These are phyloP conservation scores for Gastrolobium bilobum DNA, from an alignment of 306 rosid genomes.

Conservation along the genomic window DNA sequence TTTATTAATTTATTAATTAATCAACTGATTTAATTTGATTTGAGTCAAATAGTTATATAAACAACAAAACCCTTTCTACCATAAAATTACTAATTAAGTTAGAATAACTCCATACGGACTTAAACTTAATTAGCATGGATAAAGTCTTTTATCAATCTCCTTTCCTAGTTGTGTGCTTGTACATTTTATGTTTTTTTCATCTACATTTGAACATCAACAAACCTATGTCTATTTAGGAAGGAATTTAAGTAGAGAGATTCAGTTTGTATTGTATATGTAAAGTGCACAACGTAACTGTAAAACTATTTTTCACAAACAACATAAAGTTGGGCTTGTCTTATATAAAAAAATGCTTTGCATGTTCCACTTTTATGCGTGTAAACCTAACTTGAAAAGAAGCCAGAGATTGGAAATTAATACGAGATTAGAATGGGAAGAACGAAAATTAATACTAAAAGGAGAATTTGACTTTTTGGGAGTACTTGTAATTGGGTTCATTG, in stretches of 20 bases:
- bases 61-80: too few relatives aligned
- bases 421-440: neutral
- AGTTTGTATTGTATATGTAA: neutral
- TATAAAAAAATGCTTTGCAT: neutral
- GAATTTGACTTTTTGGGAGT: neutral
- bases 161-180: neutral
- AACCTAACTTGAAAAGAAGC: conserved; percentile 6
- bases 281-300: conserved; percentile 10
- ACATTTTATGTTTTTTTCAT: neutral
- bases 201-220: neutral
- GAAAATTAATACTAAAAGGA: neutral
- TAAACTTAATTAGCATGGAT: too few relatives aligned
- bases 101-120: too few relatives aligned
- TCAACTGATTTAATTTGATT: too few relatives aligned
- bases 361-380: neutral
- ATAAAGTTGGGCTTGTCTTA: conserved; percentile 25
- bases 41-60: too few relatives aligned
- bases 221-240: neutral
- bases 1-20: too few relatives aligned
- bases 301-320: neutral
- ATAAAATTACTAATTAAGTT: too few relatives aligned
- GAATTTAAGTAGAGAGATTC: neutral
- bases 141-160: too few relatives aligned
- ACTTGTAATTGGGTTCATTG: conserved; percentile 10
- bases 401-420: neutral